phyloP scores from a whole-genome alignment of 2,329 filamentous ascomycete species.

The Cordyceps cateniannulata region DNA sequence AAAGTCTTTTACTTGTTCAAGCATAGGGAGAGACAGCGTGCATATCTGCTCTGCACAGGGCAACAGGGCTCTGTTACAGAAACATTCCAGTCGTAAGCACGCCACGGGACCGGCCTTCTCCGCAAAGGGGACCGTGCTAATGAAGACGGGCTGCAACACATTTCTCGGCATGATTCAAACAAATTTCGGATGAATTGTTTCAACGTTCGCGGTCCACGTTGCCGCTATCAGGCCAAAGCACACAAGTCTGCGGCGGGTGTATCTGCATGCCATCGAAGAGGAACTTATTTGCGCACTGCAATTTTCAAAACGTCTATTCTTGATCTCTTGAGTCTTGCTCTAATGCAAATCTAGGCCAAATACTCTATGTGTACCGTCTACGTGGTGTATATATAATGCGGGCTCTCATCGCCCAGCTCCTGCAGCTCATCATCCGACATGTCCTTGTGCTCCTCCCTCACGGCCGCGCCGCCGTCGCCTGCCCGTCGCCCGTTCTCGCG shows the following conservation, averaged over 20 bases:
- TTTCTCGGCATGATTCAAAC: no score
- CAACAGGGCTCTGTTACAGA: constrained; percentile 1
- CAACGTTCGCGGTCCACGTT: no score
- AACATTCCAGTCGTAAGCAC: neutral
- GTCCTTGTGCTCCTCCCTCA: constrained; percentile 31
- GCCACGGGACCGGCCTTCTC: neutral
- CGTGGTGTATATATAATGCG: constrained; percentile 40
- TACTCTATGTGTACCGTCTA: constrained; percentile 14
- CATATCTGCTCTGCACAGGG: neutral
- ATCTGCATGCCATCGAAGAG: no score
- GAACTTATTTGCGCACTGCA: no score
- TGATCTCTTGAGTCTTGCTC: no score
- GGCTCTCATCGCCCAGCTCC: constrained; percentile 47
- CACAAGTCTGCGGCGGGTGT: no score
- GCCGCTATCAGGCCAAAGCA: no score
- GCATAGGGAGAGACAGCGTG: neutral
- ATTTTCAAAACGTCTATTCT: no score
- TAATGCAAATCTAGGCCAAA: no score
- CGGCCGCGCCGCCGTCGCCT: constrained; percentile 23
- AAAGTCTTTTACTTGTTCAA: neutral
- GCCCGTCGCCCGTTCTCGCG: constrained; percentile 40
- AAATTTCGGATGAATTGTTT: no score
- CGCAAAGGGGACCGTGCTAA: neutral
- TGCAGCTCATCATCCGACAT: constrained; percentile 41
- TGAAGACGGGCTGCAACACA: neutral